Evolutionary conservation across 2,329 filamentous ascomycete genomes (phyloP).

Genomic region (Aspergillus melleus): DNA sequence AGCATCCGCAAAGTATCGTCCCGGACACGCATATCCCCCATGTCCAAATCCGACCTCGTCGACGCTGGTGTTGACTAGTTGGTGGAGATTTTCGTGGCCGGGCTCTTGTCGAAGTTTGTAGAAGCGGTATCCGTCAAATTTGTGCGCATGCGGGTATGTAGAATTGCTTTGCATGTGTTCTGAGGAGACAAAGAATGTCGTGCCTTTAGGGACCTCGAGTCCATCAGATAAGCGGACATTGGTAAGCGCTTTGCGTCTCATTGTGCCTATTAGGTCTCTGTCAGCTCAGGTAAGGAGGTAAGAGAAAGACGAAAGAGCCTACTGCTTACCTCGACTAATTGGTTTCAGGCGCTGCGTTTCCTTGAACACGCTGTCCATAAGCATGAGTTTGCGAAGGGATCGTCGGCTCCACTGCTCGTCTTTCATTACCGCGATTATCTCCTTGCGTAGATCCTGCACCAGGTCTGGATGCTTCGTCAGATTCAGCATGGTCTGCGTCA

Average conservation of each 20-base stretch:
- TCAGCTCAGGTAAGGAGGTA: not conserved
- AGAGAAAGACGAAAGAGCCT: not conserved
- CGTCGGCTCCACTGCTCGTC: slow-evolving; percentile 7
- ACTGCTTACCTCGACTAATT: not conserved
- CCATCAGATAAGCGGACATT: slow-evolving; percentile 38
- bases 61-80: slow-evolving; percentile 55
- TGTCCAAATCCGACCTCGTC: slow-evolving; percentile 58
- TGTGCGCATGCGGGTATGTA: slow-evolving; percentile 43
- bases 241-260: slow-evolving; percentile 6
- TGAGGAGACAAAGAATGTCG: slow-evolving; percentile 18
- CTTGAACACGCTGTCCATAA: slow-evolving; percentile 28
- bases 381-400: slow-evolving; percentile 5
- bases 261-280: not conserved
- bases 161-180: not conserved
- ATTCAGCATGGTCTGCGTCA: not conserved
- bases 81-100: slow-evolving; percentile 38
- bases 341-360: slow-evolving; percentile 24
- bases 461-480: not conserved
- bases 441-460: slow-evolving; percentile 6
- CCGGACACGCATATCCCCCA: slow-evolving; percentile 50
- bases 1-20: slow-evolving; percentile 31
- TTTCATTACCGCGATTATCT: slow-evolving; percentile 8
- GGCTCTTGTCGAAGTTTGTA: slow-evolving; percentile 41
- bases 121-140: slow-evolving; percentile 54
- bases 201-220: slow-evolving; percentile 47